Conservation (phyloP, 768 basidiomycete genomes). For the Amanita thiersii region DNA sequence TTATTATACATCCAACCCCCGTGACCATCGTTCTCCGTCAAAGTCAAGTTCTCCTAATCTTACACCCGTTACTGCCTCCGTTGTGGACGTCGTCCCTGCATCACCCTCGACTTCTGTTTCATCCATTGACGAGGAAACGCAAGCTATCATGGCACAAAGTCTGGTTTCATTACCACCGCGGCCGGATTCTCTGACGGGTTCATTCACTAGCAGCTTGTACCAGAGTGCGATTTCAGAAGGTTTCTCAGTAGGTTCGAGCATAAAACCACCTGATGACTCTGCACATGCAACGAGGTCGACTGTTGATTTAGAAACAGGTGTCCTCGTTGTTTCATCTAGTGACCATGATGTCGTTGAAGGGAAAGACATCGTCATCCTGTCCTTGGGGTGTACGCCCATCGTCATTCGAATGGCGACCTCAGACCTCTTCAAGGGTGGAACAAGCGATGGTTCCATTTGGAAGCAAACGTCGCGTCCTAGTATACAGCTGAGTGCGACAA, state of each 20-base stretch:
- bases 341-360: no score
- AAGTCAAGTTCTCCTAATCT: conserved; percentile 14
- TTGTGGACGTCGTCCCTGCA: conserved; percentile 17
- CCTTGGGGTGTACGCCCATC: no score
- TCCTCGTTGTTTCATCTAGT: no score
- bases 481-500: background rate
- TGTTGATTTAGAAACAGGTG: no score
- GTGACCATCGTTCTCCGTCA: background rate
- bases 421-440: no score
- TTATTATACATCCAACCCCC: background rate
- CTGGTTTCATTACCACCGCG: conserved; percentile 51
- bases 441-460: background rate
- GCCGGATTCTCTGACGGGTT: conserved; percentile 33
- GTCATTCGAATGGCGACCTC: no score
- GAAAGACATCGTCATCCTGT: no score
- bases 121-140: conserved; percentile 58
- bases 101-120: conserved; percentile 50
- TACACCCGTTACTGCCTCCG: conserved; percentile 16
- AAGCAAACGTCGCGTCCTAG: no score
- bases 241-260: background rate
- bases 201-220: conserved; percentile 65
- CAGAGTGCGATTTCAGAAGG: conserved; percentile 55
- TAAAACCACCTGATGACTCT: conserved; percentile 25
- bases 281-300: conserved; percentile 9
- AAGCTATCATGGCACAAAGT: conserved; percentile 70